These are phyloP conservation scores for Dendryphion nanum DNA, from an alignment of 2,329 filamentous ascomycete genomes.

Conservation along the genomic window DNA sequence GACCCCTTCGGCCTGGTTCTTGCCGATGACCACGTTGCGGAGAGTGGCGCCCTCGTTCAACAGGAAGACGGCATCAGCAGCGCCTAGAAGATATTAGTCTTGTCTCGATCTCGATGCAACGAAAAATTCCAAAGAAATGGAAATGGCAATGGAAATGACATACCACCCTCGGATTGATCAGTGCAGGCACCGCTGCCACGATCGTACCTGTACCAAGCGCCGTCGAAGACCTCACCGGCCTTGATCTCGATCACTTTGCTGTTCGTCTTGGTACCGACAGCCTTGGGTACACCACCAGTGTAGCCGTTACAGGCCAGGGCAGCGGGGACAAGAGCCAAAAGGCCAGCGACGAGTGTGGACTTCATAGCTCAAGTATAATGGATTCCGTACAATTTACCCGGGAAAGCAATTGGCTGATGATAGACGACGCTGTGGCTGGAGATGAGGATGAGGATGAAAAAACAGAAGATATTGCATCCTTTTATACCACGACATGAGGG, in stretches of 20 bases:
- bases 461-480: no score
- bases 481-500: no score
- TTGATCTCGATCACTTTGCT: constrained; percentile 23
- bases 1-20: constrained; percentile 2
- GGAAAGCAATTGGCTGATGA: no score
- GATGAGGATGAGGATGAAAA: no score
- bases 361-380: no score
- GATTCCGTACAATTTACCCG: no score
- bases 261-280: constrained; percentile 25
- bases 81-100: constrained; percentile 13
- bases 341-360: constrained; percentile 8
- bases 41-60: background rate
- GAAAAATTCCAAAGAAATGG: background rate
- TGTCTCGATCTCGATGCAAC: no score
- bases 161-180: constrained; percentile 19
- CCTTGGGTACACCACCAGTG: constrained; percentile 21
- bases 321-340: constrained; percentile 18
- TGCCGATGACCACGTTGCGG: constrained; percentile 1
- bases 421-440: no score
- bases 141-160: background rate
- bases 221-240: constrained; percentile 23
- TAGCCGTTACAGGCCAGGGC: constrained; percentile 24
- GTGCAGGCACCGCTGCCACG: constrained; percentile 24
- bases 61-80: constrained; percentile 42
- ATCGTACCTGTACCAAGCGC: constrained; percentile 24